Percentiles rank a stretch among this genome's conserved stretches.
Evolutionary conservation across 768 basidiomycete species (phyloP).

Genomic region (Tricholoma flavovirens): DNA sequence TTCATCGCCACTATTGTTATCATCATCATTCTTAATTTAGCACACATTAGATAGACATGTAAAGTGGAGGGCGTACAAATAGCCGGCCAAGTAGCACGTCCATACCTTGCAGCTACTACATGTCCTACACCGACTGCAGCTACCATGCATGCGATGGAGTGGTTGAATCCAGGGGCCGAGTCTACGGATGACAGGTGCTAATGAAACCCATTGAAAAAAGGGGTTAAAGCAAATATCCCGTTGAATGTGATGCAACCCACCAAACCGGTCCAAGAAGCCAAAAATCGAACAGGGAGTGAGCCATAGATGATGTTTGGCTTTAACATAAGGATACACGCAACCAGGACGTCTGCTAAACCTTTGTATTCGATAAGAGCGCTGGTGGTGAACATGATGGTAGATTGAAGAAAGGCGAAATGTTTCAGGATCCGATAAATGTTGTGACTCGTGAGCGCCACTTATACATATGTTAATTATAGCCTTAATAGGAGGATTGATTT

Average conservation of each 20-base stretch:
- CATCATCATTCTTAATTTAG: background rate
- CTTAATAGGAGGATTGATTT: no score
- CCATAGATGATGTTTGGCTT: conserved; percentile 20
- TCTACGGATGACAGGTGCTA: conserved; percentile 22
- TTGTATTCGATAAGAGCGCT: background rate
- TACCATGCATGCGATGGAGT: conserved; percentile 31
- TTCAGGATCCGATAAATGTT: no score
- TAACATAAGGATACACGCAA: background rate
- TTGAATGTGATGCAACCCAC: conserved; percentile 11
- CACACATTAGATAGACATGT: background rate
- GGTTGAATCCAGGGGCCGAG: conserved; percentile 28
- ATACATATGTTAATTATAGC: no score
- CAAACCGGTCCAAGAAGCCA: conserved; percentile 22
- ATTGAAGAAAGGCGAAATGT: no score
- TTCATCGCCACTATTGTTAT: conserved; percentile 24
- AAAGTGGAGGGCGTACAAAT: conserved; percentile 19
- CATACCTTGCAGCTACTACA: conserved; percentile 22
- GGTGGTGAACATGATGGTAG: background rate
- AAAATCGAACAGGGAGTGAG: conserved; percentile 13
- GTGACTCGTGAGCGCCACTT: no score
- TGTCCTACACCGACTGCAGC: conserved; percentile 27
- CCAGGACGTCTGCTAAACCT: background rate
- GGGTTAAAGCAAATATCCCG: no score
- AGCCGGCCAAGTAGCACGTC: conserved; percentile 17
- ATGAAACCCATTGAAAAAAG: background rate